Conservation (phyloP, 108 stramenopile species). For the Cyclotella atomus region DNA sequence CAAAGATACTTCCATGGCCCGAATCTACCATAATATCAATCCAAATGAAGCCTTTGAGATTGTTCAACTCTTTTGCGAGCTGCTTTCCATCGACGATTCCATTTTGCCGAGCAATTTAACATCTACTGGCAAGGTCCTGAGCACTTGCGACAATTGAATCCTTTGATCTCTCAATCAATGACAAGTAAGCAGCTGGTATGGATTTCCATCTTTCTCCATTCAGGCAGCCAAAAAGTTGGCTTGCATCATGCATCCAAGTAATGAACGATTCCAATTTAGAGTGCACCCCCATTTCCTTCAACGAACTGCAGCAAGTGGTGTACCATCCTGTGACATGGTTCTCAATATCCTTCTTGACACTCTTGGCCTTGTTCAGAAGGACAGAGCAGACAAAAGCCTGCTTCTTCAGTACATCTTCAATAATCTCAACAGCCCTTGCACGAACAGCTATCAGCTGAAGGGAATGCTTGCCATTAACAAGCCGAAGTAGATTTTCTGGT, state of each 20-base stretch:
- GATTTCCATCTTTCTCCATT: neutral
- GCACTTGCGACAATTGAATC: conserved; percentile 10
- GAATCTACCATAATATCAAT: conserved; percentile 22
- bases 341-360: conserved; percentile 10
- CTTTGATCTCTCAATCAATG: conserved; percentile 9
- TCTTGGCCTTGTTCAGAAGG: conserved; percentile 3
- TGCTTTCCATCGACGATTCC: conserved; percentile 37
- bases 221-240: neutral
- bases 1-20: neutral
- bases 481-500: neutral
- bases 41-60: conserved; percentile 21
- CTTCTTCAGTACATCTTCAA: neutral
- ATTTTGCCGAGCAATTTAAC: conserved; percentile 8
- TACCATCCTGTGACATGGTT: neutral
- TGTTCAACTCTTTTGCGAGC: conserved; percentile 14
- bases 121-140: conserved; percentile 31
- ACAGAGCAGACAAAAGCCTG: neutral
- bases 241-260: conserved; percentile 26
- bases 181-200: neutral
- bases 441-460: conserved; percentile 14
- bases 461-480: conserved; percentile 9
- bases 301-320: neutral
- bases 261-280: conserved; percentile 6
- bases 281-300: conserved; percentile 6
- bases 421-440: conserved; percentile 5